Conservation (phyloP, 1,139 yeast genomes). For the Candida frijolesensis region DNA sequence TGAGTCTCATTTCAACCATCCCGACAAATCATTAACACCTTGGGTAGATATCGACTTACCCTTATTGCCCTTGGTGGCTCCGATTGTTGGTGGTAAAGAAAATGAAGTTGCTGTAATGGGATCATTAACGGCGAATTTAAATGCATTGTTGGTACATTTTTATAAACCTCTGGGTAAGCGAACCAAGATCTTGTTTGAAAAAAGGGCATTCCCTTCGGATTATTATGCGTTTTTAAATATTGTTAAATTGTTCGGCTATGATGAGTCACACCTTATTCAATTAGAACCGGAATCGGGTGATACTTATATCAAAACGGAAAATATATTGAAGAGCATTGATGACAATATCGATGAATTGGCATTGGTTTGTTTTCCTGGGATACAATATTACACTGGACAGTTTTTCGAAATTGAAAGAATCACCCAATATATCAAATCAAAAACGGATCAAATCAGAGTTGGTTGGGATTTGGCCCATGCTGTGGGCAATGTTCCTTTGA, state of each 20-base stretch:
- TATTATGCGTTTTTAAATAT: slow-evolving; percentile 82
- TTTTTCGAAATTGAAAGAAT: slow-evolving; percentile 70
- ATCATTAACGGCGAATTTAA: slow-evolving; percentile 79
- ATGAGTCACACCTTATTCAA: slow-evolving; percentile 64
- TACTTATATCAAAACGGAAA: slow-evolving; percentile 60
- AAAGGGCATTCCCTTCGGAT: slow-evolving; percentile 90
- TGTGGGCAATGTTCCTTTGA: slow-evolving; percentile 78
- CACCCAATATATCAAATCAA: slow-evolving; percentile 53
- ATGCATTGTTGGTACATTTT: slow-evolving; percentile 71
- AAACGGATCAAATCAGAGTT: slow-evolving; percentile 51
- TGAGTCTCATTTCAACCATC: slow-evolving; percentile 80
- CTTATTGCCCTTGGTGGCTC: slow-evolving; percentile 65
- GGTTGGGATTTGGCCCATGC: slow-evolving; percentile 99
- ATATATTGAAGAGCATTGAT: slow-evolving; percentile 60
- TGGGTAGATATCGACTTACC: slow-evolving; percentile 91
- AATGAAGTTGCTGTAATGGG: slow-evolving; percentile 88
- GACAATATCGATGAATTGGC: slow-evolving; percentile 66
- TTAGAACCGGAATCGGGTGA: slow-evolving; percentile 59
- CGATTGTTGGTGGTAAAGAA: slow-evolving; percentile 71
- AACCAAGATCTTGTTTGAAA: slow-evolving; percentile 78
- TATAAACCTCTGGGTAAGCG: slow-evolving; percentile 64
- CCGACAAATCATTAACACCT: slow-evolving; percentile 44
- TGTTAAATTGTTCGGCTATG: slow-evolving; percentile 62
- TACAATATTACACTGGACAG: slow-evolving; percentile 93
- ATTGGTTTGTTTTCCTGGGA: slow-evolving; percentile 78